phyloP scores from a whole-genome alignment of 345 rosid genomes.

The Luvunga scandens region DNA sequence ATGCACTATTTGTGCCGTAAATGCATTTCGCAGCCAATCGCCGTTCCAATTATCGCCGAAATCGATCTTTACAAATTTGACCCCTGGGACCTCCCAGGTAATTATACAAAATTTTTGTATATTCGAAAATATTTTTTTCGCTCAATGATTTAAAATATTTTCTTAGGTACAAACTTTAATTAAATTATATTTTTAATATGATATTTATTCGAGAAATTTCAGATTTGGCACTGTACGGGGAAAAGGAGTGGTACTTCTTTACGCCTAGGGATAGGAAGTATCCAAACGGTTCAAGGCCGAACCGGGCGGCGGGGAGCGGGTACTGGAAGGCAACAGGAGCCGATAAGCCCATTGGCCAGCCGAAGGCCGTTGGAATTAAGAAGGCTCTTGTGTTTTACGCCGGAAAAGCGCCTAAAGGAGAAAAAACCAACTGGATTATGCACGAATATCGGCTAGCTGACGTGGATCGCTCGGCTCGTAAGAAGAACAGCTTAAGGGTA shows the following conservation, averaged over 20 bases:
- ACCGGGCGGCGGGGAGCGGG: constrained; percentile 85
- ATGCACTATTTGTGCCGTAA: constrained; percentile 80
- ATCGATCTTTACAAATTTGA: constrained; percentile 76
- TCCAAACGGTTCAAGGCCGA: constrained; percentile 94
- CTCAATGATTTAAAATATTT: too few relatives aligned
- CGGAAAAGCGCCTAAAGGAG: constrained; percentile 83
- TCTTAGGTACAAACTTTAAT: background rate
- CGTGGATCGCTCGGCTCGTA: constrained; percentile 81
- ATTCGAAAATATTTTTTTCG: background rate
- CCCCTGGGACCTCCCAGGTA: constrained; percentile 97
- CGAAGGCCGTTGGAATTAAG: constrained; percentile 80
- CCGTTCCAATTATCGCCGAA: constrained; percentile 76
- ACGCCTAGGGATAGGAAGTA: constrained; percentile 86
- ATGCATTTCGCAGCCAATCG: constrained; percentile 69
- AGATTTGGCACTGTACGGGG: constrained; percentile 82
- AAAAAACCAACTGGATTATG: constrained; percentile 98
- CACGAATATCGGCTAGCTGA: constrained; percentile 94
- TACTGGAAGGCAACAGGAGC: constrained; percentile 99
- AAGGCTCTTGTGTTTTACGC: constrained; percentile 89
- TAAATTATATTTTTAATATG: background rate
- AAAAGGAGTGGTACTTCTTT: constrained; percentile 97
- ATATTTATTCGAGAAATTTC: background rate
- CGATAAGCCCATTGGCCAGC: constrained; percentile 87
- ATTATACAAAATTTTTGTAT: background rate
- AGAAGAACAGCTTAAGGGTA: constrained; percentile 87